These are phyloP conservation scores for Clonostachys sp. DNA, from an alignment of 2,329 filamentous ascomycete genomes.

Conservation along the genomic window DNA sequence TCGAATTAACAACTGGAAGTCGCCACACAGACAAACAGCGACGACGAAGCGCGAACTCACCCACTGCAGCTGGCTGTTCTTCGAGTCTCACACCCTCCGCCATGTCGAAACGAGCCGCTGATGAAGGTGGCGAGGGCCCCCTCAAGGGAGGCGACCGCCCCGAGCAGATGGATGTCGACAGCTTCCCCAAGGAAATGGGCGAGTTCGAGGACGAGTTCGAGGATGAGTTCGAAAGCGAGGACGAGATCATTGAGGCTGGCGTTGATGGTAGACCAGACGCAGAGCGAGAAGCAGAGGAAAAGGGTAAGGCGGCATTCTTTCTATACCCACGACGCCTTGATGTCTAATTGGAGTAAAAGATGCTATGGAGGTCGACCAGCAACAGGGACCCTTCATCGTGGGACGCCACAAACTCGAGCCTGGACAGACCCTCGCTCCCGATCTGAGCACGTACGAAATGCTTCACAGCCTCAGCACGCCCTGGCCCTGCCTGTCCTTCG, in stretches of 20 bases:
- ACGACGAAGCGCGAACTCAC: no score
- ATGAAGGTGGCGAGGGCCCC: conserved; percentile 38
- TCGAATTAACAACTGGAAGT: no score
- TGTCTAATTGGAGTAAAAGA: conserved; percentile 29
- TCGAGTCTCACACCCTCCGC: background rate
- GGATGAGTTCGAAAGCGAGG: conserved; percentile 81
- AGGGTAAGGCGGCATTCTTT: conserved; percentile 36
- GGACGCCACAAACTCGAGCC: conserved; percentile 87
- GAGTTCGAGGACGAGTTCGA: conserved; percentile 97
- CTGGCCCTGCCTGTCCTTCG: conserved; percentile 96
- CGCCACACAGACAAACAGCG: no score
- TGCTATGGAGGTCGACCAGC: conserved; percentile 83
- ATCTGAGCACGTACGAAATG: conserved; percentile 96
- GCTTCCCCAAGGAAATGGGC: conserved; percentile 55
- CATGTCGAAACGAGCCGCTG: conserved; percentile 60
- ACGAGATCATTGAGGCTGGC: conserved; percentile 91
- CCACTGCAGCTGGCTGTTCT: no score
- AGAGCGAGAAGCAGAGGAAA: conserved; percentile 87
- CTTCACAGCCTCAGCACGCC: conserved; percentile 89
- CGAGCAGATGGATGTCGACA: conserved; percentile 63
- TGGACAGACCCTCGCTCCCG: conserved; percentile 85
- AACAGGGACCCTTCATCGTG: conserved; percentile 84
- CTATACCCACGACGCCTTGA: conserved; percentile 2
- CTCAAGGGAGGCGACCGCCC: conserved; percentile 59
- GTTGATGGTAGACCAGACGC: conserved; percentile 90